Percentiles rank a stretch among this genome's conserved stretches.
Conservation (phyloP, 1,284 basidiomycete genomes). For the Stereum hirsutum region DNA sequence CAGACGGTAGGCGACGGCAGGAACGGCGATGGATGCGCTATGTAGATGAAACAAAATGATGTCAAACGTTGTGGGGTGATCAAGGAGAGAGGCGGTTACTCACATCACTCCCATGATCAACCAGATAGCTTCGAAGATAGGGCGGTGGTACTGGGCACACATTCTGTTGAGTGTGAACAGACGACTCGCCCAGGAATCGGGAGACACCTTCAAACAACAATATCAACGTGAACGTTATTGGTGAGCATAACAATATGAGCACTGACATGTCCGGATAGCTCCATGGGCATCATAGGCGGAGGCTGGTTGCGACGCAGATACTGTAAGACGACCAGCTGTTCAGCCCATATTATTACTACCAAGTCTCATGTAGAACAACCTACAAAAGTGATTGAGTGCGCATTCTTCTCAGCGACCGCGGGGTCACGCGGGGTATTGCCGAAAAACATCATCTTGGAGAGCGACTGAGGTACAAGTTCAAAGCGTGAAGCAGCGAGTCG, state of each 20-base stretch:
- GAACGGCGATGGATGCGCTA: constrained; percentile 32
- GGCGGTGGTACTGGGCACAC: constrained; percentile 34
- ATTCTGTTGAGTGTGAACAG: constrained; percentile 28
- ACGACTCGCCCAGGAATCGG: constrained; percentile 36
- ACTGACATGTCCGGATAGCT: constrained; percentile 22
- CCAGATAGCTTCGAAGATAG: constrained; percentile 37
- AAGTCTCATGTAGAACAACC: background rate
- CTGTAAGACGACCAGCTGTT: constrained; percentile 10
- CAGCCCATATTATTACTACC: background rate
- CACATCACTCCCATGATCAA: constrained; percentile 31
- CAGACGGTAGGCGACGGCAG: constrained; percentile 29
- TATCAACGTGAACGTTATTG: background rate
- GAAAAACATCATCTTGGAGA: background rate
- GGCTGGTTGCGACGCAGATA: constrained; percentile 15
- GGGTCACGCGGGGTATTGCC: too few relatives aligned
- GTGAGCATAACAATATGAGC: background rate
- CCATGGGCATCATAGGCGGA: constrained; percentile 18
- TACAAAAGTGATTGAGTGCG: background rate
- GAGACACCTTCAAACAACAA: constrained; percentile 25
- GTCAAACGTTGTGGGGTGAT: background rate
- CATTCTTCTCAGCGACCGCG: background rate
- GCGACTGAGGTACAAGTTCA: background rate
- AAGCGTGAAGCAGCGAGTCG: background rate
- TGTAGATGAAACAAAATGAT: background rate
- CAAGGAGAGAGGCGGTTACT: too few relatives aligned